Evolutionary conservation across 1,284 basidiomycete species (phyloP), one percentile per base, ranked within the genome.

Genomic region (Cryptococcus hybrid): DNA sequence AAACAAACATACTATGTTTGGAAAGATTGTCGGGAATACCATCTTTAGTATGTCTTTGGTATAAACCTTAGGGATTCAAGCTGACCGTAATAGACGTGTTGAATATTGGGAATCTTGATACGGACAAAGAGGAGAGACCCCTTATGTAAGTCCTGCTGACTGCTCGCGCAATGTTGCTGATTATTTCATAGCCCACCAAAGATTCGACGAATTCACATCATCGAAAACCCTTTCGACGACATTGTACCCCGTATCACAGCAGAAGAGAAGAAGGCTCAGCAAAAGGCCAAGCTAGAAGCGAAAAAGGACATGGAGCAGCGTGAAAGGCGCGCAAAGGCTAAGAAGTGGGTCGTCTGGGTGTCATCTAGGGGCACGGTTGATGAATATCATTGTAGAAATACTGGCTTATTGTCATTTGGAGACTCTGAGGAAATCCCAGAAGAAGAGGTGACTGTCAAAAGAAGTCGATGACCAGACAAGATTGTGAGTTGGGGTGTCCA

Each of bases 201-300:
- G 71, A 90, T 99, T 71, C 87, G 86, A 62, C 84, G 83, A 1
- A 82, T 95, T 42, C 84, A 86, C 13, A 90, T 97, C 55, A 71
- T 93, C 12, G 91, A 96, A 57, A 95, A 97, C 70, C 94, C 95
- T 0, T 98, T 96, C 71, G 84, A 87, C 50, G 93, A 98, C 70
- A 95, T 98, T 63, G 84, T 93, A 35, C 94, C 95, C 1, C 87
- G 95, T n/a, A 96, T 97, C 63, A 99, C 95, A 0, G 91, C 90
- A 0, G 89, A 87, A 1, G 93, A 98, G 78, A 88, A 89, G 61
- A 84, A 86, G 45, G 86, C 83, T 0, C 93, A 96, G 73, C 86
- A 88, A 61, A 82, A 84, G 56, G 92, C 92, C 0, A 83, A 85
- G 39, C 83, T 89, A 66, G 84, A 88, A 63, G 85, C 85, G 0